These are phyloP conservation scores for Claviceps arundinis DNA, from an alignment of 2,329 filamentous ascomycete genomes.

Conservation along the genomic window DNA sequence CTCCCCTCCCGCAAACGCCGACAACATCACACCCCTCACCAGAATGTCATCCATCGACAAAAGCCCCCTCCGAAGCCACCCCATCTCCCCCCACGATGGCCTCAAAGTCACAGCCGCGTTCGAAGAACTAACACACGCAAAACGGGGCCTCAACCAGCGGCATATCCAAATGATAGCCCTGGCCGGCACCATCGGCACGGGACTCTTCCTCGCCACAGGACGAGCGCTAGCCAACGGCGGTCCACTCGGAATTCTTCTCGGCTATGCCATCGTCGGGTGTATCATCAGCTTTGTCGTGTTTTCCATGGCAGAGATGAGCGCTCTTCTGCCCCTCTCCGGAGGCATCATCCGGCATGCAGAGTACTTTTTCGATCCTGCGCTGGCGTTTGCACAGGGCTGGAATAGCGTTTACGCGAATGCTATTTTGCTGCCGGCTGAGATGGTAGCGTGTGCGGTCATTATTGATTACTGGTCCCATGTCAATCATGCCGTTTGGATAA, in stretches of 20 bases:
- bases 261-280: constrained; percentile 41
- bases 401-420: constrained; percentile 38
- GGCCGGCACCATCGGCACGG: constrained; percentile 38
- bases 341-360: constrained; percentile 49
- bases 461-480: constrained; percentile 30
- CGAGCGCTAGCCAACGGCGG: constrained; percentile 46
- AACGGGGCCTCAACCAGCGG: constrained; percentile 15
- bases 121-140: constrained; percentile 2
- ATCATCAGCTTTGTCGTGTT: constrained; percentile 36
- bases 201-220: constrained; percentile 59
- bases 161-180: constrained; percentile 39
- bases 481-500: constrained; percentile 41
- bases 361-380: constrained; percentile 43
- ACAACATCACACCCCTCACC: not conserved
- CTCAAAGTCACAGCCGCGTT: constrained; percentile 3
- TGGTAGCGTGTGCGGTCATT: constrained; percentile 39
- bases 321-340: constrained; percentile 46
- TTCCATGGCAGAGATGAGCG: constrained; percentile 46
- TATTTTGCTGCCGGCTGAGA: constrained; percentile 38
- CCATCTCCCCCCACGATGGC: not conserved
- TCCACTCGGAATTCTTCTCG: constrained; percentile 32
- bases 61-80: too few species aligned
- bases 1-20: not conserved
- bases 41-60: too few species aligned
- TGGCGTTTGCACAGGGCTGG: constrained; percentile 41